Conservation (phyloP, 1,284 basidiomycete genomes). For the Ceratobasidium sp. region DNA sequence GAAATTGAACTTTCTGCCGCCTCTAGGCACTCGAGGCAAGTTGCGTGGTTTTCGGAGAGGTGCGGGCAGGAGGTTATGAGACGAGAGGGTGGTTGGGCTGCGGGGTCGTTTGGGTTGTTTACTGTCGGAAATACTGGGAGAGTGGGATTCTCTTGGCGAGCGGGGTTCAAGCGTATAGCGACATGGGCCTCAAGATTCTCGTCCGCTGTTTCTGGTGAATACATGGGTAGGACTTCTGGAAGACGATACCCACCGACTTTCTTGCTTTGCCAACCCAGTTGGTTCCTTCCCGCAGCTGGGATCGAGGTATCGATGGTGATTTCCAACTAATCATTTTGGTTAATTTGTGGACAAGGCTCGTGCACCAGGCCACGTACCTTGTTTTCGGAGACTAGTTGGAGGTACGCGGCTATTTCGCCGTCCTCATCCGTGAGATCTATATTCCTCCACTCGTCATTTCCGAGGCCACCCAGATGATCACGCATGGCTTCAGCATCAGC, state of each 20-base stretch:
- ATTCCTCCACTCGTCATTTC: conserved; percentile 60
- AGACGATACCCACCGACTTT: conserved; percentile 69
- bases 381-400: conserved; percentile 75
- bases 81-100: neutral
- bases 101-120: neutral
- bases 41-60: neutral
- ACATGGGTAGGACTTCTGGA: neutral
- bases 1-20: neutral
- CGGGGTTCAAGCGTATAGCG: conserved; percentile 59
- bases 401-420: conserved; percentile 76
- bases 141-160: conserved; percentile 54
- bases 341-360: neutral
- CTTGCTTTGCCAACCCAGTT: conserved; percentile 84
- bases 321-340: conserved; percentile 62
- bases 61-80: conserved; percentile 48
- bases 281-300: conserved; percentile 63
- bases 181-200: conserved; percentile 78
- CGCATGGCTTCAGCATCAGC: conserved; percentile 72
- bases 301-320: conserved; percentile 73
- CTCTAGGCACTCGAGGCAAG: conserved; percentile 8
- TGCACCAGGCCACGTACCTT: conserved; percentile 59
- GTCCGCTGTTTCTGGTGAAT: conserved; percentile 66
- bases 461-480: conserved; percentile 60
- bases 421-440: conserved; percentile 55
- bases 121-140: neutral